Conservation (phyloP, 2,329 filamentous ascomycete species). For the Coniochaeta sp. region DNA sequence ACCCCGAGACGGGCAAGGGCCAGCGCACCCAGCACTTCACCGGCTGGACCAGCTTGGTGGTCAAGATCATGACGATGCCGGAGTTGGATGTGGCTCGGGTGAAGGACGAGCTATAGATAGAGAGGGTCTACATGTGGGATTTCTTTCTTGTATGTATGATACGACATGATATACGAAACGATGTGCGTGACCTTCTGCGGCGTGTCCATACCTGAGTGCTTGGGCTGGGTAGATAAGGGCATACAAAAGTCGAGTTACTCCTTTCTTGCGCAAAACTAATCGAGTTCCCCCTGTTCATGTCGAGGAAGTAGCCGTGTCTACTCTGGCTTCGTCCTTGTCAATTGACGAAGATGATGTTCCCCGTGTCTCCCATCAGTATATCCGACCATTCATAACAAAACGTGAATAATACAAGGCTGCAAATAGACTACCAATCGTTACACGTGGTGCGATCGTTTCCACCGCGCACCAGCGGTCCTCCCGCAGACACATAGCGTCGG, state of each 20-base stretch:
- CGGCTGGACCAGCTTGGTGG: conserved; percentile 96
- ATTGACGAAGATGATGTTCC: background rate
- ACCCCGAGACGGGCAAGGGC: conserved; percentile 85
- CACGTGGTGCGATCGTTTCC: background rate
- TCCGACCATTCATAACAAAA: background rate
- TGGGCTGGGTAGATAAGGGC: too few species aligned
- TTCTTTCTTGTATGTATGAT: background rate
- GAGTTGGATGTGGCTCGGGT: conserved; percentile 40
- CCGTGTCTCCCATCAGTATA: background rate
- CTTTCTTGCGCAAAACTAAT: too few species aligned
- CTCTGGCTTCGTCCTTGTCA: background rate
- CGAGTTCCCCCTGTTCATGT: too few species aligned
- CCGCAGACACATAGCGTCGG: background rate
- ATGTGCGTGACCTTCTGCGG: too few species aligned
- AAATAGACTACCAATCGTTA: background rate
- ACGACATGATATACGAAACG: background rate
- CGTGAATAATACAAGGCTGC: background rate
- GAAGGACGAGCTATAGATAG: conserved; percentile 40
- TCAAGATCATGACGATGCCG: conserved; percentile 95
- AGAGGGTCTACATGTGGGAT: background rate
- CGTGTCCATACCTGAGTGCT: too few species aligned
- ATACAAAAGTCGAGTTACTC: too few species aligned
- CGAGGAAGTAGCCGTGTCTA: too few species aligned
- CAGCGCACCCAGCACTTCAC: conserved; percentile 97
- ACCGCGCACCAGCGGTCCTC: background rate